These are phyloP conservation scores for Hypoxylon subgilvum DNA, from an alignment of 495 filamentous ascomycete species.

Conservation along the genomic window DNA sequence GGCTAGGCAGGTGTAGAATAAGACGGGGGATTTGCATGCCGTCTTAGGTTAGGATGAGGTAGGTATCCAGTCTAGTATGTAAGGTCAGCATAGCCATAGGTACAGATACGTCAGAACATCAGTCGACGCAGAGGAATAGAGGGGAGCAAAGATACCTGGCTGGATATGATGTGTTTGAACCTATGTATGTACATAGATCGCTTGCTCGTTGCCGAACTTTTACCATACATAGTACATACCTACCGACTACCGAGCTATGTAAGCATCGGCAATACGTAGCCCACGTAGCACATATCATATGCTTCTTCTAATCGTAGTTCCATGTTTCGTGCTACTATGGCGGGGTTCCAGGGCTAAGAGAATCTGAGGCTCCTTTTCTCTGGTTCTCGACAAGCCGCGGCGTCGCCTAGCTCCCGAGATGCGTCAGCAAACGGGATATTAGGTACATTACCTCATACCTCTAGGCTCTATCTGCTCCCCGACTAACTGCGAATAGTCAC, in stretches of 20 bases:
- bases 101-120: constrained; percentile 4
- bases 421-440: not conserved
- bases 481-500: no score
- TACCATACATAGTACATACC: no score
- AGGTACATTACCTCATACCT: not conserved
- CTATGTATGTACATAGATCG: no score
- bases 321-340: constrained; percentile 1
- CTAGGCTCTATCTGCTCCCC: no score
- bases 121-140: no score
- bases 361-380: constrained; percentile 26
- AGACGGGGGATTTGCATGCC: constrained; percentile 28
- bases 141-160: no score
- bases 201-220: no score
- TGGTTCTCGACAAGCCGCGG: constrained; percentile 5
- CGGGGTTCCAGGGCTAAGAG: not conserved
- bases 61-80: no score
- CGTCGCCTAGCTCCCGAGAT: not conserved
- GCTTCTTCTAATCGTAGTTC: constrained; percentile 16
- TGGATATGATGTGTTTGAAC: no score
- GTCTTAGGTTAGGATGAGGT: constrained; percentile 22
- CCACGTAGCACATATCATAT: no score
- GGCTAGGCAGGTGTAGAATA: constrained; percentile 1
- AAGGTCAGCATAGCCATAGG: no score
- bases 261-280: no score
- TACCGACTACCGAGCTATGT: not conserved